A percentile compares a stretch with the other conserved stretches of the same genome.
Conservation (phyloP, 192 early-diverging fungal species). For the Phycomyces blakesleeanus region DNA sequence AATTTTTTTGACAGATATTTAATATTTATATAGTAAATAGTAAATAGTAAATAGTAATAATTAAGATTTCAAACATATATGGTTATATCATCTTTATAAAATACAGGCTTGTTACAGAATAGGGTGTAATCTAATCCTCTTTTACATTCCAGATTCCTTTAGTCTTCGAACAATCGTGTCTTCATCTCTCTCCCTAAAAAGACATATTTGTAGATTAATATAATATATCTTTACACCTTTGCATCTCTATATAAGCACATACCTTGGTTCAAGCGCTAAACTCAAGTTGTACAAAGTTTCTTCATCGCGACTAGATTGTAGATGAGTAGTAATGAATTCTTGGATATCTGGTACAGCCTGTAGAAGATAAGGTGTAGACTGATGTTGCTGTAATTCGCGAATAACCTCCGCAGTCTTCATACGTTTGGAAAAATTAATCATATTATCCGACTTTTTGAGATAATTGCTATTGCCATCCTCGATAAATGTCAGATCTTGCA, state of each 20-base stretch:
- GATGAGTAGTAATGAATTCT: conserved; percentile 64
- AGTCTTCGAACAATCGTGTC: conserved; percentile 70
- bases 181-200: conserved; percentile 61
- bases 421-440: conserved; percentile 91
- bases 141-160: conserved; percentile 63
- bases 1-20: too few species aligned
- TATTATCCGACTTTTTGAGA: conserved; percentile 54
- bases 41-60: not conserved
- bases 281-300: conserved; percentile 75
- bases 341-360: conserved; percentile 80
- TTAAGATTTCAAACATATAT: not conserved
- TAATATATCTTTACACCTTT: not conserved
- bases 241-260: not conserved
- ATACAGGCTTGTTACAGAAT: not conserved
- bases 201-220: not conserved
- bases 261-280: conserved; percentile 75
- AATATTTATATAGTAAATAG: too few species aligned
- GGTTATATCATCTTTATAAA: not conserved
- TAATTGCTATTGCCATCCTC: conserved; percentile 83
- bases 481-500: conserved; percentile 86
- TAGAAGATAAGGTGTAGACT: conserved; percentile 74
- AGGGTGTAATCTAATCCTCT: not conserved
- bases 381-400: conserved; percentile 86
- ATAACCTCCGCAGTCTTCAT: conserved; percentile 85
- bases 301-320: conserved; percentile 67